Percentiles rank a stretch among this genome's conserved stretches.
These are phyloP conservation scores for Piromyces sp. DNA, from an alignment of 192 early-diverging fungal genomes.

Conservation along the genomic window DNA sequence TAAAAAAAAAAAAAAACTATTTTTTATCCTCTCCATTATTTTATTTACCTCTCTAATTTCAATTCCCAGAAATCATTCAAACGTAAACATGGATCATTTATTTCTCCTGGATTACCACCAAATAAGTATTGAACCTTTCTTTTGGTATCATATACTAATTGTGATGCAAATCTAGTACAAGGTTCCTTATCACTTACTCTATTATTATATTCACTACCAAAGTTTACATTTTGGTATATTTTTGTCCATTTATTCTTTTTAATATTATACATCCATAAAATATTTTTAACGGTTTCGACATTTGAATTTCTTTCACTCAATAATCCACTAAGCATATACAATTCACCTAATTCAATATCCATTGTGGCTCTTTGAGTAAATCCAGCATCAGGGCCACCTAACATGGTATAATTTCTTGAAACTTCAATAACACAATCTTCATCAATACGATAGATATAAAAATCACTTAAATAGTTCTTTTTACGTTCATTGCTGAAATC, in stretches of 20 bases:
- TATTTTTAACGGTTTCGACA: constrained; percentile 47
- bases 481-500: constrained; percentile 12
- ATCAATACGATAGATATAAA: constrained; percentile 70
- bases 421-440: constrained; percentile 60
- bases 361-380: constrained; percentile 71
- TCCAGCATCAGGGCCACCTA: constrained; percentile 59
- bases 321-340: constrained; percentile 67
- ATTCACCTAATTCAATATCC: constrained; percentile 55
- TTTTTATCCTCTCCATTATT: not conserved
- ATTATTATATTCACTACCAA: constrained; percentile 25
- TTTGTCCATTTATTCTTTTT: constrained; percentile 36
- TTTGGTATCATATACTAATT: constrained; percentile 65
- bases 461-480: constrained; percentile 41
- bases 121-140: constrained; percentile 69
- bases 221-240: constrained; percentile 48
- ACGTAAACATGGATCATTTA: constrained; percentile 24
- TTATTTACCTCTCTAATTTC: constrained; percentile 37
- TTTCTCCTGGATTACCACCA: constrained; percentile 81
- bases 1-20: too few species aligned
- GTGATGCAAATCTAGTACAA: constrained; percentile 76
- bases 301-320: constrained; percentile 33
- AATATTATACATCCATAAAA: constrained; percentile 60
- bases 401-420: constrained; percentile 51
- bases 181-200: constrained; percentile 41
- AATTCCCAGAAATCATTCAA: constrained; percentile 77